Evolutionary conservation across 2,329 filamentous ascomycete genomes (phyloP).

Genomic region (Xylariaceae sp.): DNA sequence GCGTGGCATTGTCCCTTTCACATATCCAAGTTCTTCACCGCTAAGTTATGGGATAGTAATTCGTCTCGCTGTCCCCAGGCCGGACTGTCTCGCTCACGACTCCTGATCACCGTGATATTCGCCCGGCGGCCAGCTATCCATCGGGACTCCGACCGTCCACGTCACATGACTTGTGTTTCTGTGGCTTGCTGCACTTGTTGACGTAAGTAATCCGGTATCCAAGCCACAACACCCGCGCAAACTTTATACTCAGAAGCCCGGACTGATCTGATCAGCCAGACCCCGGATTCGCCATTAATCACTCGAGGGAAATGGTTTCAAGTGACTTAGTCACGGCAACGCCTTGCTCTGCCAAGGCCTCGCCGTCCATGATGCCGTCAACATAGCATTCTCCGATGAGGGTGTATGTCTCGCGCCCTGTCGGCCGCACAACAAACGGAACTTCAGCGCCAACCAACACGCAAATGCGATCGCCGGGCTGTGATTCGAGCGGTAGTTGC

Average conservation of each 20-base stretch:
- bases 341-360: neutral
- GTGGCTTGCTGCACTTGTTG: too few species aligned
- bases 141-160: too few species aligned
- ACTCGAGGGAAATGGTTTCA: slow-evolving; percentile 6
- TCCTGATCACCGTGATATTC: too few species aligned
- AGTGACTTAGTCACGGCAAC: neutral
- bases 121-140: too few species aligned
- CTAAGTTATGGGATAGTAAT: neutral
- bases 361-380: slow-evolving; percentile 14
- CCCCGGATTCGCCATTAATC: neutral
- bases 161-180: too few species aligned
- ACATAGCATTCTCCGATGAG: slow-evolving; percentile 13
- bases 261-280: too few species aligned
- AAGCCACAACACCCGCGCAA: too few species aligned
- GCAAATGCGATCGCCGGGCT: slow-evolving; percentile 6
- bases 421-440: slow-evolving; percentile 4
- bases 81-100: too few species aligned
- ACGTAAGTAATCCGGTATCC: too few species aligned
- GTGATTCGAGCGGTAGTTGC: neutral
- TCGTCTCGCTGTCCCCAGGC: too few species aligned
- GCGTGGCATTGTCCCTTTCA: neutral
- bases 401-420: slow-evolving; percentile 1
- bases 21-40: neutral
- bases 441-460: slow-evolving; percentile 10
- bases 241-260: too few species aligned